Base-by-base conservation (phyloP, 169 alveolate genomes). In the Miamiensis avidus region DNA sequence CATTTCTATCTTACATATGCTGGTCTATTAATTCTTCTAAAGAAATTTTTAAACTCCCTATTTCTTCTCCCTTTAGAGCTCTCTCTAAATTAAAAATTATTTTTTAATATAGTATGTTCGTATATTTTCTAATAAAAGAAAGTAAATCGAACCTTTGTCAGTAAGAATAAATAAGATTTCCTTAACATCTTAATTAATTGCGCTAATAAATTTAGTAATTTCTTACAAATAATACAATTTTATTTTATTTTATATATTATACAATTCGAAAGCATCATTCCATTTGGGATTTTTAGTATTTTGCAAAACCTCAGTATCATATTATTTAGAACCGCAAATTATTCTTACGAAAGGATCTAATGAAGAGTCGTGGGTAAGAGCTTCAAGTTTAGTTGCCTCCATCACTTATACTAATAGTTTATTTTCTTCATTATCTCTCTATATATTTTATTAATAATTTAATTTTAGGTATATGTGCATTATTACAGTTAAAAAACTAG, bases 251-350 rank as follows among this genome's bases (percentile, higher is more conserved):
- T n/a, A n/a, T n/a, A 64, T 79, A 33, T 31, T 78, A 33, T 79
- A 79, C 84, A 79, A 49, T 29, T 33, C 65, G 64, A 79, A 64
- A 25, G 31, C 76, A 29, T 79, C 75, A 29, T 79, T 79, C 84
- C 84, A 79, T 29, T 27, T 72, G 26, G 84, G 84, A 29, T 79
- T 79, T 49, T 65, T 28, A 29, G 34, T 49, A 31, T 79, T 79
- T 15, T 31, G 28, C 6, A 79, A 49, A 4, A 49, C 49, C 29
- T 65, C 31, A 29, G 84, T 79, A 0, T 65, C n/a, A 49, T 79
- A 33, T 11, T 25, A 25, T 20, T n/a, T 30, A 28, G 34, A 29
- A 0, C 84, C 84, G 25, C 32, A 34, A 29, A 28, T n/a, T 0
- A 79, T 49, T 32, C 64, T 34, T 0, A 79, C 84, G 64, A 79